A percentile compares a stretch with the other conserved stretches of the same genome.
Conservation (phyloP, 2,329 filamentous ascomycete species). For the Penicillium sp. region DNA sequence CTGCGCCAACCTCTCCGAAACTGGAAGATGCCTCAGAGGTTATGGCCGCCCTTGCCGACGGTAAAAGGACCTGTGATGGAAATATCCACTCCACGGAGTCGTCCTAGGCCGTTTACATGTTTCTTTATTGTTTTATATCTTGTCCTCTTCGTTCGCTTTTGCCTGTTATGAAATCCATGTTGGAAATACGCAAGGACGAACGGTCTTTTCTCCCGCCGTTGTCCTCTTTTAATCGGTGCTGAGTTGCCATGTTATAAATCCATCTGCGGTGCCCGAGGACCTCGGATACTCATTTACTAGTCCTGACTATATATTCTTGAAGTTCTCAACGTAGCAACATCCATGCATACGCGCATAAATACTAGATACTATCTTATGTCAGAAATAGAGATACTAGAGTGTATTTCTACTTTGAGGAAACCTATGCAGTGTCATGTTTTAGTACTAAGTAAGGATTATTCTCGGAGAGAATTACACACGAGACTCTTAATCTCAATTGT, state of each 20-base stretch:
- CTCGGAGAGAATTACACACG: too few relatives aligned
- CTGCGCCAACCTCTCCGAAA: conserved; percentile 9
- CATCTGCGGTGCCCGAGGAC: neutral
- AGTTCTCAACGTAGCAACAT: too few relatives aligned
- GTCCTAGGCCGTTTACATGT: neutral
- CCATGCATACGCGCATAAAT: too few relatives aligned
- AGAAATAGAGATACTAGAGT: too few relatives aligned
- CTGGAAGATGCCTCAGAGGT: conserved; percentile 29
- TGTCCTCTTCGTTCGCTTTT: conserved; percentile 5
- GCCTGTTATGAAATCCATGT: conserved; percentile 1
- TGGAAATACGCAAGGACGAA: neutral
- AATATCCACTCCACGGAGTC: conserved; percentile 12
- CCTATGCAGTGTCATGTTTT: too few relatives aligned
- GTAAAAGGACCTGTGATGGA: conserved; percentile 32
- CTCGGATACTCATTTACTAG: neutral
- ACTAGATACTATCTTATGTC: too few relatives aligned
- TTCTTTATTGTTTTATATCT: conserved; percentile 4
- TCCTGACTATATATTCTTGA: neutral
- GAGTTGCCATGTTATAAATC: neutral
- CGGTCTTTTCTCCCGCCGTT: neutral
- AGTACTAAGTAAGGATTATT: too few relatives aligned
- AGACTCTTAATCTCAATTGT: neutral
- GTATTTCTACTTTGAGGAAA: too few relatives aligned
- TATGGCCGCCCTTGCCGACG: conserved; percentile 30
- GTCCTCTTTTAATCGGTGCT: neutral